Evolutionary conservation across 2,329 filamentous ascomycete species (phyloP).

Genomic region (Trichoderma hamatum): DNA sequence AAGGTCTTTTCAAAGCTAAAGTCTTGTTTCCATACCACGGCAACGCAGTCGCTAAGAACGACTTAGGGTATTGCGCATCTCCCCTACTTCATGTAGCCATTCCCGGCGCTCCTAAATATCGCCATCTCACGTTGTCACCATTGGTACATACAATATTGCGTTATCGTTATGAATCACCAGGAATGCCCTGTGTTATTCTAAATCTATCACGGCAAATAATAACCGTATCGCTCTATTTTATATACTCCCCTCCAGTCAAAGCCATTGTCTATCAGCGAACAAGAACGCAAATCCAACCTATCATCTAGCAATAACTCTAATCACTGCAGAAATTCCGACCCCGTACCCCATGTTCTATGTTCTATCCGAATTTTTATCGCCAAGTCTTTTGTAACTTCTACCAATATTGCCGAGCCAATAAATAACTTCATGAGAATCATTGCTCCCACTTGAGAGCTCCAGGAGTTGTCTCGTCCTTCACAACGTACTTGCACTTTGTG

Average conservation of each 20-base stretch:
- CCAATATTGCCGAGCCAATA: background rate
- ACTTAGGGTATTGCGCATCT: no score
- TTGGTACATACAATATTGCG: background rate
- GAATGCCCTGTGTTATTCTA: background rate
- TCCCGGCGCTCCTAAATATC: background rate
- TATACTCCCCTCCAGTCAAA: background rate
- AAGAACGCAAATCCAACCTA: background rate
- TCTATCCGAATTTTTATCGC: constrained; percentile 19
- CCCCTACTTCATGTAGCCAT: background rate
- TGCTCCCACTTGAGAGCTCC: constrained; percentile 25
- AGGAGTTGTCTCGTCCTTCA: constrained; percentile 11
- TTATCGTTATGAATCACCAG: background rate
- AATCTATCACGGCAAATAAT: constrained; percentile 3
- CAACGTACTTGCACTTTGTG: constrained; percentile 25
- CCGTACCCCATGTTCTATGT: background rate
- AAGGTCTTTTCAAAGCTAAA: background rate
- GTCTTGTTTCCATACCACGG: background rate
- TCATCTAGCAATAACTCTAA: background rate
- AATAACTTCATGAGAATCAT: background rate
- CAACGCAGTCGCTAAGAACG: background rate
- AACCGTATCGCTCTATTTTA: background rate
- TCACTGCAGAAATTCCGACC: background rate
- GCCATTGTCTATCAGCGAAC: constrained; percentile 2
- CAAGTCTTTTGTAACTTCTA: background rate
- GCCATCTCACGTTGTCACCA: background rate